Evolutionary conservation across 148 eudicot species (phyloP).

Genomic region (Nyssa sinensis): DNA sequence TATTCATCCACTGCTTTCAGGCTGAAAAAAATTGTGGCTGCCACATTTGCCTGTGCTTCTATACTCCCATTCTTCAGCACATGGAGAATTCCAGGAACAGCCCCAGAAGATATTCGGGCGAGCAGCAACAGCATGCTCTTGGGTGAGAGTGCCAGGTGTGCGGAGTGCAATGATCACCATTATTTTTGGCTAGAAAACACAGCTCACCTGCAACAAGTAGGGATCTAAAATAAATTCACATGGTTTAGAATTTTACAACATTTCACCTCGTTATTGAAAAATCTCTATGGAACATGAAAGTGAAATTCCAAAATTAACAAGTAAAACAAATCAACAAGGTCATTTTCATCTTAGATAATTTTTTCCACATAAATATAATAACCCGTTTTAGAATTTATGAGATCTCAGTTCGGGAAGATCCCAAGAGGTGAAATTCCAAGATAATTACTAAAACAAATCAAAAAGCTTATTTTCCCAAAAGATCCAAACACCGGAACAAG

Average conservation of each 20-base stretch:
- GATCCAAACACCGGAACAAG: too few relatives aligned
- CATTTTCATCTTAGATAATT: neutral
- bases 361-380: neutral
- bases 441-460: too few relatives aligned
- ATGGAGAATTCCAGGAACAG: slow-evolving; percentile 5
- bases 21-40: slow-evolving; percentile 17
- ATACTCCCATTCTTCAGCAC: slow-evolving; percentile 16
- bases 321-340: too few relatives aligned
- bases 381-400: neutral
- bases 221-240: neutral
- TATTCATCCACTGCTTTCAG: slow-evolving; percentile 9
- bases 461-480: too few relatives aligned
- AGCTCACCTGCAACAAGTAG: slow-evolving; percentile 10
- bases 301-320: neutral
- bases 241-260: neutral
- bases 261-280: too few relatives aligned
- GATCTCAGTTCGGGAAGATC: too few relatives aligned
- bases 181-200: slow-evolving; percentile 17
- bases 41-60: slow-evolving; percentile 18
- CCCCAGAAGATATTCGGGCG: slow-evolving; percentile 6
- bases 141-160: slow-evolving; percentile 10
- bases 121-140: slow-evolving; percentile 14
- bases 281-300: neutral
- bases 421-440: too few relatives aligned
- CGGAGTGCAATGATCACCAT: slow-evolving; percentile 6